These are phyloP conservation scores for Fusarium irregulare DNA, from an alignment of 2,329 filamentous ascomycete species.

Conservation along the genomic window DNA sequence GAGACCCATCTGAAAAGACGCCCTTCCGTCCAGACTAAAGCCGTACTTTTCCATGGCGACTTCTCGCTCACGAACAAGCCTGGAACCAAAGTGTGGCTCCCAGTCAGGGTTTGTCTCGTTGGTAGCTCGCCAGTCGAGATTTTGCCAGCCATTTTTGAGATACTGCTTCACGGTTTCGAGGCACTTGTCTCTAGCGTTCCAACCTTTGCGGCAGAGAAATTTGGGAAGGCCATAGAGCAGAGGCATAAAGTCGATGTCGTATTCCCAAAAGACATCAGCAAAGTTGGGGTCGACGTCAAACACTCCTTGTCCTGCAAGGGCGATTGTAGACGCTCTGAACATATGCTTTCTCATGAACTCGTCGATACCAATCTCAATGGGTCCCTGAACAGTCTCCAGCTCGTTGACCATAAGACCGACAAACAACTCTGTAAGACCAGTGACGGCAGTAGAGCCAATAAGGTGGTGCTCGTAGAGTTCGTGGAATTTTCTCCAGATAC, in stretches of 20 bases:
- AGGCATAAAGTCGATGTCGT: constrained; percentile 42
- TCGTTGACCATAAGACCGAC: constrained; percentile 31
- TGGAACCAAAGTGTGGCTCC: constrained; percentile 41
- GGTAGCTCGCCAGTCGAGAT: constrained; percentile 24
- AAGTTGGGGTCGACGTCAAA: constrained; percentile 34
- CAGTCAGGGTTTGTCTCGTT: constrained; percentile 23
- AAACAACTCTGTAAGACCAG: constrained; percentile 31
- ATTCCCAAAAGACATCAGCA: constrained; percentile 38
- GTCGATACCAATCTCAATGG: constrained; percentile 32
- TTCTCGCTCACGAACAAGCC: constrained; percentile 40
- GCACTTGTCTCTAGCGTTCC: constrained; percentile 37
- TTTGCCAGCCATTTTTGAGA: constrained; percentile 27
- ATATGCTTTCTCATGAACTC: constrained; percentile 40
- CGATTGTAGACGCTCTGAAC: constrained; percentile 40
- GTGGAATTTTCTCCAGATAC: constrained; percentile 41
- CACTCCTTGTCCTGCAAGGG: constrained; percentile 28
- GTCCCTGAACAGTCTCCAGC: constrained; percentile 5
- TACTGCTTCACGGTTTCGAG: constrained; percentile 31
- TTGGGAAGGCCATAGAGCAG: constrained; percentile 38
- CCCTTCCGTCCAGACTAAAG: constrained; percentile 36
- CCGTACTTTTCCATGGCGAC: constrained; percentile 41
- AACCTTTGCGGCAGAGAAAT: constrained; percentile 37
- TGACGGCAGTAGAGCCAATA: constrained; percentile 30
- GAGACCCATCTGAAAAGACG: constrained; percentile 41
- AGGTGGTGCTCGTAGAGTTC: constrained; percentile 38